Evolutionary conservation across 2,329 filamentous ascomycete species (phyloP), one percentile per base, ranked within the genome.

Genomic region (Fragosphaeria purpurea): DNA sequence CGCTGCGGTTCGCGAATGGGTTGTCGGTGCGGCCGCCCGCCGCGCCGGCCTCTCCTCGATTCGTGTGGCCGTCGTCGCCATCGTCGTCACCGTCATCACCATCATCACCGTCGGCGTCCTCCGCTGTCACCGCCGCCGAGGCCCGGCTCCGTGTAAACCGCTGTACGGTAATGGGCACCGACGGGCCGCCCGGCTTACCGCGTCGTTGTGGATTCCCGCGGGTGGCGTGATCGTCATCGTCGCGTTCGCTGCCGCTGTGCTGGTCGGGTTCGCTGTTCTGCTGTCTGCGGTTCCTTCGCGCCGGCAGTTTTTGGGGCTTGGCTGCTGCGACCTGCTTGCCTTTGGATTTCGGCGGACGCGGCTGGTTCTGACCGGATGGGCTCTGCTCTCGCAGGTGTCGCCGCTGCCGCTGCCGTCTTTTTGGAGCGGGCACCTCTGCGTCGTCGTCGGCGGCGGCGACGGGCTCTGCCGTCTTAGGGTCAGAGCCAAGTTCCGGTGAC

Each of bases 141-240:
- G 32, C 11, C 33, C 35, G 47, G 1, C 44, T 68, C 47, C 69
- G 69, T n/a, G 75, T 77, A 57, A 82, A 80, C 10, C 80, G 72
- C 59, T 83, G 79, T 0, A 83, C 76, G 1, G 71, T 75, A n/a
- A 84, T 71, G 6, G 78, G 74, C 42, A 83, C 70, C 5, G 54
- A 49, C 3, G 53, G 47, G 4, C 51, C 51, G 32, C 43, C 35
- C 22, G 46, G 22, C 13, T 11, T n/a, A 11, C 35, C 35, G 35
- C 7, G 7, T 7, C 7, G 7, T 11, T 37, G 35, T 11, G 35
- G 7, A 37, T 37, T 13, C 40, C 11, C 13, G 33, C 22, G 49
- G 34, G 49, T 54, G 50, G 59, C 51, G 12, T 52, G 53, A 49
- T 62, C n/a, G 53, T 56, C n/a, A 56, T 62, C 44, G 30, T 50